Percentiles rank a stretch among this genome's conserved stretches.
phyloP scores from a whole-genome alignment of 441 rosid species.

The Omphalea diandra region DNA sequence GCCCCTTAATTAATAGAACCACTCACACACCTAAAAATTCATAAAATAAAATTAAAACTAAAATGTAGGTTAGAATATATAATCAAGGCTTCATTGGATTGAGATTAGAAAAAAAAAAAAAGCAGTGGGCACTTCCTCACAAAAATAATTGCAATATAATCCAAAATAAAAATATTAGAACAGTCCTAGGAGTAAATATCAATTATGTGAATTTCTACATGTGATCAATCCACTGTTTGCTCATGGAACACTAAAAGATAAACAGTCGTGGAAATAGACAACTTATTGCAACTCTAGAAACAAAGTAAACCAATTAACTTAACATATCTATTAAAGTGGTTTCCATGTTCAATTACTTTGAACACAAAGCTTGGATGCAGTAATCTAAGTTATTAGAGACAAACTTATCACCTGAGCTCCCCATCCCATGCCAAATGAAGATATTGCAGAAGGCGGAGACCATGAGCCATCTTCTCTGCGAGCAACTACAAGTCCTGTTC shows the following conservation, averaged over 20 bases:
- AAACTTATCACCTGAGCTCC: constrained; percentile 79
- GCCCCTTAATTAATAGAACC: constrained; percentile 8
- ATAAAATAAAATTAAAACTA: neutral
- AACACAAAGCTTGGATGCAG: constrained; percentile 3
- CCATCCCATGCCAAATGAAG: constrained; percentile 96
- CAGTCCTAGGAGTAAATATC: neutral
- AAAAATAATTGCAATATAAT: neutral
- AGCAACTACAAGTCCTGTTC: constrained; percentile 91
- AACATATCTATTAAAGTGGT: neutral
- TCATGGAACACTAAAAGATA: neutral
- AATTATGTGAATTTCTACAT: neutral
- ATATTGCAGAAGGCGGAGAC: constrained; percentile 96
- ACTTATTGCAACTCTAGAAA: neutral
- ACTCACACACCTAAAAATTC: too few species aligned
- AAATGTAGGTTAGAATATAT: neutral
- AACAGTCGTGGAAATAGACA: neutral
- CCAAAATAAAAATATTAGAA: neutral
- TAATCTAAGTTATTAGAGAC: neutral
- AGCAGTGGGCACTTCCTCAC: neutral
- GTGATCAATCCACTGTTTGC: neutral
- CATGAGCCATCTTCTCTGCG: constrained; percentile 87
- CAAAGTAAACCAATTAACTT: neutral
- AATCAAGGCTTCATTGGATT: neutral
- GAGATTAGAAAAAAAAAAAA: neutral
- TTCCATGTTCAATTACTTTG: neutral